Evolutionary conservation across 345 rosid species (phyloP), one percentile per base, ranked within the genome.

Genomic region (Euphorbia pulcherrima): DNA sequence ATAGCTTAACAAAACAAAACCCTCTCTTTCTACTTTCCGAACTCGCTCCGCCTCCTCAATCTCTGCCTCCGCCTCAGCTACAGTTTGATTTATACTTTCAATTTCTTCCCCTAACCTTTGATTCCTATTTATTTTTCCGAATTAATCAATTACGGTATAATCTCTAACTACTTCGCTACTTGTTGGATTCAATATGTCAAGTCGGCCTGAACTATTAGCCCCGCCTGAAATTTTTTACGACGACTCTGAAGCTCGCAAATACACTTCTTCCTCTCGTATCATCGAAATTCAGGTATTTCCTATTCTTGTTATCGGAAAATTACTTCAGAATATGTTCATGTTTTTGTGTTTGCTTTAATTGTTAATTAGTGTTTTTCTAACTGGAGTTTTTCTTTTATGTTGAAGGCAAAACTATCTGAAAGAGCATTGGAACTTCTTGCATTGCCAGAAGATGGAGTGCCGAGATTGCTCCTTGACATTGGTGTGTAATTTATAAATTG

Each of bases 381-480:
- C 20, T 13, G 40, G 62, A 16, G 21, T 28, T 12, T 56, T 26
- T 62, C 54, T 20, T 12, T 61, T 47, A 72, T 67, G 10, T 51
- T 56, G 47, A 68, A 94, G 96, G 86, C 96, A 3, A 81, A 80
- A 63, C 83, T 91, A 8, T 89, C 99, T 1, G 93, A 91, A 84
- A 89, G 99, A 83, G 99, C 97, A 65, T 23, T 91, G 66, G 99
- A 94, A 84, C 97, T 94, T 72, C 93, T 94, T 64, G 92, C 89
- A 62, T 75, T 94, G 72, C 97, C 97, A 0, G 87, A 83, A 17
- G 97, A 94, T 70, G 96, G 81, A 21, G 70, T 89, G 57, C 92
- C 97, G 60, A 83, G 88, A 73, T 71, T 94, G 68, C 87, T 94
- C 20, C 97, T 94, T 11, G 97, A 94, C 69, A 89, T 94, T 0